Conservation (phyloP, 192 early-diverging fungal genomes). For the Rhizoclosmatium globosum region DNA sequence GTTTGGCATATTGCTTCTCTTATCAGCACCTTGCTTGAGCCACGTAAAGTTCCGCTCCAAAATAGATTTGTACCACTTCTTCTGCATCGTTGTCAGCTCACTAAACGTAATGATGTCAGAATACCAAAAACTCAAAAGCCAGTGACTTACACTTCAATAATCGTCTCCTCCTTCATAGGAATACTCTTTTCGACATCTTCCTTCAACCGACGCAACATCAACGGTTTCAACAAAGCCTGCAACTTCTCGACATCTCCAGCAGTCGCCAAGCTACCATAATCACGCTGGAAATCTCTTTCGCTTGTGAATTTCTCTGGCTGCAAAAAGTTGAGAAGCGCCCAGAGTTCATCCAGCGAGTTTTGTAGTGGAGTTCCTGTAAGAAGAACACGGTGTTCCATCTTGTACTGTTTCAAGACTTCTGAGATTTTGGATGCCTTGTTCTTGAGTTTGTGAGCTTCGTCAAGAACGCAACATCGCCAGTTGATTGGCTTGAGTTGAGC, state of each 20-base stretch:
- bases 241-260: constrained; percentile 81
- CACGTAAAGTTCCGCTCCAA: constrained; percentile 83
- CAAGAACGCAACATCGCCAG: constrained; percentile 79
- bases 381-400: constrained; percentile 80
- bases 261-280: constrained; percentile 74
- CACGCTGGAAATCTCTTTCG: constrained; percentile 70
- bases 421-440: constrained; percentile 83
- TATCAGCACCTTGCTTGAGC: constrained; percentile 75
- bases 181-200: constrained; percentile 90
- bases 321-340: constrained; percentile 82
- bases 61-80: constrained; percentile 87
- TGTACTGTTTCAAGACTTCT: constrained; percentile 77
- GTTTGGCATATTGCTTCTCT: constrained; percentile 72
- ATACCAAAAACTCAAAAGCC: constrained; percentile 8
- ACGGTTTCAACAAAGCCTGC: constrained; percentile 78
- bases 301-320: constrained; percentile 71
- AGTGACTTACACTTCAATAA: constrained; percentile 72
- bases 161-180: constrained; percentile 90
- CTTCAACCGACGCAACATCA: constrained; percentile 88
- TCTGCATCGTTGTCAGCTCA: constrained; percentile 83
- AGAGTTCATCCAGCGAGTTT: constrained; percentile 84
- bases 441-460: constrained; percentile 89
- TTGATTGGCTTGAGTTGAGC: constrained; percentile 72
- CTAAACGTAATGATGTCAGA: constrained; percentile 32
- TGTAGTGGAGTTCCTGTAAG: constrained; percentile 88